A percentile compares a stretch with the other conserved stretches of the same genome.
Conservation (phyloP, 2,329 filamentous ascomycete genomes). For the Uncinocarpus reesii region DNA sequence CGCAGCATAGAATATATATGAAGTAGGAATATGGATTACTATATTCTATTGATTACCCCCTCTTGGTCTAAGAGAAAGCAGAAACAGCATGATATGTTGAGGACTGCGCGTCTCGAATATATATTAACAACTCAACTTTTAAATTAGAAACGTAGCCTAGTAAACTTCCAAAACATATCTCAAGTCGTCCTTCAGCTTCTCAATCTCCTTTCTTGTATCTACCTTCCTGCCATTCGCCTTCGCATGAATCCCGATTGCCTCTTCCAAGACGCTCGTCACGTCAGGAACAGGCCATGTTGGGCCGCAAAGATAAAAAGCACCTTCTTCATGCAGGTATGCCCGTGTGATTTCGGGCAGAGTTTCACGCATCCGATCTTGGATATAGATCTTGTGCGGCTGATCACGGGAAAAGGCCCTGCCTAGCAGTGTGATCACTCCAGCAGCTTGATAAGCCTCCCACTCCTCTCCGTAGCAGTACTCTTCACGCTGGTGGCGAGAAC, state of each 20-base stretch:
- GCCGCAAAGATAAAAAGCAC: slow-evolving; percentile 92
- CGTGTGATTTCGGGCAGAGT: slow-evolving; percentile 69
- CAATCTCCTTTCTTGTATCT: slow-evolving; percentile 81
- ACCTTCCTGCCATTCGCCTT: slow-evolving; percentile 62
- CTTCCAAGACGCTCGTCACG: slow-evolving; percentile 85
- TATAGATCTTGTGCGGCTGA: slow-evolving; percentile 97
- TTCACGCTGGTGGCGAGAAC: slow-evolving; percentile 91
- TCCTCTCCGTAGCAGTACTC: slow-evolving; percentile 98
- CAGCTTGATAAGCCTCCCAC: slow-evolving; percentile 95
- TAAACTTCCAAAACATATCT: slow-evolving; percentile 97
- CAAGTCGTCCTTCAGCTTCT: slow-evolving; percentile 87
- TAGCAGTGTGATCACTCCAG: slow-evolving; percentile 87
- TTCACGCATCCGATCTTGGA: slow-evolving; percentile 95
- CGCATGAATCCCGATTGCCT: slow-evolving; percentile 72
- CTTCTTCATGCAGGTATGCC: slow-evolving; percentile 78
- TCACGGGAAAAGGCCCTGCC: slow-evolving; percentile 93
- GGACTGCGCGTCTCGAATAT: not conserved
- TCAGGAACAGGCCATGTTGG: slow-evolving; percentile 98
- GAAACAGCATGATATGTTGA: too few relatives aligned
- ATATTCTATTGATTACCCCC: too few relatives aligned
- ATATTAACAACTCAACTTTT: not conserved
- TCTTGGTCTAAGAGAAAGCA: too few relatives aligned
- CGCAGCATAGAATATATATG: too few relatives aligned
- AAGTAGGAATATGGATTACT: too few relatives aligned
- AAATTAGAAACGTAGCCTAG: too few relatives aligned